phyloP scores from a whole-genome alignment of 768 basidiomycete species.

The Sistotremastrum niveocremeum region DNA sequence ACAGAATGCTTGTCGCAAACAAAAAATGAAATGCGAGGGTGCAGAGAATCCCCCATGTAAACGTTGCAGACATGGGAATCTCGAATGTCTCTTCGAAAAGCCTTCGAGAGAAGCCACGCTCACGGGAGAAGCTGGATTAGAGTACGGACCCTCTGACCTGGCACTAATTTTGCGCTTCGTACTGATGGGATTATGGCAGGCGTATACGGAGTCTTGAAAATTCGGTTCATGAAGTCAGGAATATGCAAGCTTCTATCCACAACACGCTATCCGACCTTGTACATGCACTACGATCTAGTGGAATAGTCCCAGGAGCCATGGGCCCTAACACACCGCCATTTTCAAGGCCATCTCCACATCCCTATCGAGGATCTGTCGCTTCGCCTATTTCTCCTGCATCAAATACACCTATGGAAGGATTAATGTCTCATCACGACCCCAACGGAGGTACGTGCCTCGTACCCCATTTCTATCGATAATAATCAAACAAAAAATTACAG shows the following conservation, averaged over 20 bases:
- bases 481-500: too few species aligned
- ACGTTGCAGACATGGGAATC: constrained; percentile 76
- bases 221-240: constrained; percentile 74
- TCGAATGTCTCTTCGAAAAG: constrained; percentile 93
- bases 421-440: too few species aligned
- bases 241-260: constrained; percentile 62
- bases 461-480: too few species aligned
- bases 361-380: background rate
- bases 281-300: constrained; percentile 52
- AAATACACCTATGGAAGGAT: too few species aligned
- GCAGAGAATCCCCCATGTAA: constrained; percentile 96
- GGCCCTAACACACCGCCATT: constrained; percentile 1
- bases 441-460: too few species aligned
- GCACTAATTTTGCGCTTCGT: background rate
- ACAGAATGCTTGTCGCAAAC: constrained; percentile 89
- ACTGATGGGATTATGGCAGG: constrained; percentile 25
- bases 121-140: constrained; percentile 79
- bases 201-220: constrained; percentile 82
- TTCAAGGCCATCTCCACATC: background rate
- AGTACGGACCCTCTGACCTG: constrained; percentile 36
- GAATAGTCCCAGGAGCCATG: constrained; percentile 10
- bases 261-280: constrained; percentile 71
- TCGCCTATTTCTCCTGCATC: too few species aligned
- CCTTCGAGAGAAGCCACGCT: constrained; percentile 77
- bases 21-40: constrained; percentile 96